Evolutionary conservation across 345 rosid species (phyloP), one percentile per base, ranked within the genome.

Genomic region (Rhizophora mangle): DNA sequence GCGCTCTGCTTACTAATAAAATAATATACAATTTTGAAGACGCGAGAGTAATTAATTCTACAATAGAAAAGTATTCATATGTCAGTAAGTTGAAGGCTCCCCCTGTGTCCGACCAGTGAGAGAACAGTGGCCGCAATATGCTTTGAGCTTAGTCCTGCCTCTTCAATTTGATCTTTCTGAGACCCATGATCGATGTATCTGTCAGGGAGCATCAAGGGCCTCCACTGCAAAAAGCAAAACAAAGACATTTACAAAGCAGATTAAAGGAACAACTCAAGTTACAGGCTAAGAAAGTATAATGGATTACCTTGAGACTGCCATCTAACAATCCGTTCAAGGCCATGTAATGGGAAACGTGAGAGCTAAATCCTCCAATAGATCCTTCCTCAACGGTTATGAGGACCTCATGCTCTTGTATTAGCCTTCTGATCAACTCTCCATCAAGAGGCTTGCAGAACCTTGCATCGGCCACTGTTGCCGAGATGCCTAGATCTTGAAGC

Each of bases 101-200:
- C 78, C n/a, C 60, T 68, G 54, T 21, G 21, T 20, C 72, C 64
- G 1, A 69, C 7, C 1, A 85, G 43, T 19, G 82, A 77, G 13
- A 69, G 21, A 39, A 73, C 84, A 10, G 83, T 78, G 7, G 80
- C 81, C 22, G 85, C 81, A 26, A 83, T 80, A n/a, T 83, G 84
- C 39, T 78, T 72, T 3, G 84, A 55, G 62, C 78, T 74, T 4
- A 83, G 77, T 26, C 85, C 85, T 8, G 84, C 85, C 39, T 64
- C 85, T 60, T 77, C 77, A 1, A 79, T 69, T 55, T 85, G 87
- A 22, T 81, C 84, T 21, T 29, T 60, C 29, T 72, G 83, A 20
- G 80, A 71, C 74, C 89, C 89, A 70, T 85, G 89, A 9, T 83
- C 85, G 1, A 85, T 81, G 69, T 80, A 80, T 76, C 83, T 74